Evolutionary conservation across 768 basidiomycete genomes (phyloP).

Genomic region (Guyanaporus albipodus): DNA sequence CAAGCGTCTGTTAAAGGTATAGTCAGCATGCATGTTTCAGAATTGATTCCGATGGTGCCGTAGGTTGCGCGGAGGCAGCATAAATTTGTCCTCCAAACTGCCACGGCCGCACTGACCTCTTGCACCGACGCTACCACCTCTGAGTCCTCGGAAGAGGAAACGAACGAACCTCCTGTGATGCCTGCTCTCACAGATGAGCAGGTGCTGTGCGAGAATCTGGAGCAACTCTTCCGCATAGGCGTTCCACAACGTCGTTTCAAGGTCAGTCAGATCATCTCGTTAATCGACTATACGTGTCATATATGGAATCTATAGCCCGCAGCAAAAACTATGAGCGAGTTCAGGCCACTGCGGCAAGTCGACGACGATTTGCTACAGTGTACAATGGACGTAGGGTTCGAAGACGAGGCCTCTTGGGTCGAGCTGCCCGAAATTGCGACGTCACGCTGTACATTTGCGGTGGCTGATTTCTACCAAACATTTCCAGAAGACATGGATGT

Average conservation of each 20-base stretch:
- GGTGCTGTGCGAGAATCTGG: slow-evolving; percentile 40
- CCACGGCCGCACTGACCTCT: slow-evolving; percentile 27
- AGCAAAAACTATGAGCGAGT: slow-evolving; percentile 1
- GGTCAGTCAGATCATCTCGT: slow-evolving; percentile 32
- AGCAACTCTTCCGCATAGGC: slow-evolving; percentile 40
- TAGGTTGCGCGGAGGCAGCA: slow-evolving; percentile 26
- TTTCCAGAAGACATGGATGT: slow-evolving; percentile 16
- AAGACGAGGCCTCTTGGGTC: slow-evolving; percentile 11
- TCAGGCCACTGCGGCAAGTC: slow-evolving; percentile 9
- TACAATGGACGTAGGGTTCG: slow-evolving; percentile 3
- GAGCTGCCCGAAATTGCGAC: slow-evolving; percentile 13
- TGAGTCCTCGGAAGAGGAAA: slow-evolving; percentile 14
- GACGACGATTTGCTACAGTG: slow-evolving; percentile 25
- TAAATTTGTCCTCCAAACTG: slow-evolving; percentile 26
- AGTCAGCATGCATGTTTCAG: background rate
- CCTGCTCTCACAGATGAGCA: slow-evolving; percentile 32
- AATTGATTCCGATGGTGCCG: slow-evolving; percentile 13
- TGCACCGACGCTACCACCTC: slow-evolving; percentile 4
- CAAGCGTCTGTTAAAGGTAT: slow-evolving; percentile 47
- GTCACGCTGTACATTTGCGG: background rate
- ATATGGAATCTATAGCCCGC: slow-evolving; percentile 16
- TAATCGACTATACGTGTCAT: slow-evolving; percentile 1
- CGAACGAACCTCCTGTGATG: background rate
- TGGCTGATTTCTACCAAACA: background rate
- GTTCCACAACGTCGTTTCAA: slow-evolving; percentile 44